Percentiles rank a stretch among this genome's conserved stretches.
These are phyloP conservation scores for Clausena lansium DNA, from an alignment of 345 rosid genomes.

Conservation along the genomic window DNA sequence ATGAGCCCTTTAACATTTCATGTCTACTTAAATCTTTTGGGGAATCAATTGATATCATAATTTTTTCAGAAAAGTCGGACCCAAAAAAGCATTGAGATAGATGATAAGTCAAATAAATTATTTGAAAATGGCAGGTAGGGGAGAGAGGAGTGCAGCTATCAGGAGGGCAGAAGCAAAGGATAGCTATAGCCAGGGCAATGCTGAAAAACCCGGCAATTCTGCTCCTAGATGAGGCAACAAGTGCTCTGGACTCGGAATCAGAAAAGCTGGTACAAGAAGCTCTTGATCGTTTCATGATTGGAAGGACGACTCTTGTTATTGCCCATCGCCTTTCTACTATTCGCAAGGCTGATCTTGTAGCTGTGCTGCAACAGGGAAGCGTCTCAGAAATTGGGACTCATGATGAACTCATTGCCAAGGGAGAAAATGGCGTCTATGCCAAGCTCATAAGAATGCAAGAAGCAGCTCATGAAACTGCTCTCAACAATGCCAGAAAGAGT, in stretches of 20 bases:
- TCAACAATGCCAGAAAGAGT: conserved; percentile 92
- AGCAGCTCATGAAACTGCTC: conserved; percentile 90
- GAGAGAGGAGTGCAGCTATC: conserved; percentile 97
- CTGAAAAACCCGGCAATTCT: conserved; percentile 92
- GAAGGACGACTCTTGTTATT: conserved; percentile 93
- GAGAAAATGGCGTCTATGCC: conserved; percentile 87
- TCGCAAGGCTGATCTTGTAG: conserved; percentile 96
- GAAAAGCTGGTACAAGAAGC: conserved; percentile 98
- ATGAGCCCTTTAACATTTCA: no score
- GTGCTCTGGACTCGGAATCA: conserved; percentile 95
- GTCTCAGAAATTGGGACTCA: conserved; percentile 92
- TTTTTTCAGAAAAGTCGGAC: not conserved
- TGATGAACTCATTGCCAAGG: conserved; percentile 83
- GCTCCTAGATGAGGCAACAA: conserved; percentile 91
- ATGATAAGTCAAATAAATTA: not conserved
- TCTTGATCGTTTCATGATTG: conserved; percentile 95
- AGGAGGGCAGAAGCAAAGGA: conserved; percentile 97
- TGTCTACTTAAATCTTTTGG: no score
- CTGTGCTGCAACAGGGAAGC: conserved; percentile 92
- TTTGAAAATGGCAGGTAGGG: conserved; percentile 75
- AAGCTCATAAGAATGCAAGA: conserved; percentile 97
- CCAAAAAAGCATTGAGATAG: not conserved
- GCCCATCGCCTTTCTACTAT: conserved; percentile 98
- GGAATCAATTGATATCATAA: not conserved
- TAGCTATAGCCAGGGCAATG: conserved; percentile 98